phyloP scores from a whole-genome alignment of 1,139 yeast species.

The Zygosaccharomyces sapae region DNA sequence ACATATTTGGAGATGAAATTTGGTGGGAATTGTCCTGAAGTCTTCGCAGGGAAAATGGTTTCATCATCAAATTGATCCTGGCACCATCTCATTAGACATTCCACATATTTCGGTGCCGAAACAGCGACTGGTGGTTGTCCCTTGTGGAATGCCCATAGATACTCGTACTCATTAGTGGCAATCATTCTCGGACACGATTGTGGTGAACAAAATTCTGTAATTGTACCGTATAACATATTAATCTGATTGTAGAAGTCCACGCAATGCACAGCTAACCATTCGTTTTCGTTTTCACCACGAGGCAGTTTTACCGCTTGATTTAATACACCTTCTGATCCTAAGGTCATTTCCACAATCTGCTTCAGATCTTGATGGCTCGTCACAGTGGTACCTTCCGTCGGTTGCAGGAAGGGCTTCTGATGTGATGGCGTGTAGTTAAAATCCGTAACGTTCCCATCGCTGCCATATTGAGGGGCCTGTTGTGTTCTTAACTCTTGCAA shows the following conservation, averaged over 20 bases:
- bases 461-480: slow-evolving; percentile 13
- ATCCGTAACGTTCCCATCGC: slow-evolving; percentile 29
- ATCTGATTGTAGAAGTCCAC: slow-evolving; percentile 91
- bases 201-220: slow-evolving; percentile 95
- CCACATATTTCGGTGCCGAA: slow-evolving; percentile 93
- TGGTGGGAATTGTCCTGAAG: slow-evolving; percentile 78
- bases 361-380: slow-evolving; percentile 69
- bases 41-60: slow-evolving; percentile 79
- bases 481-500: slow-evolving; percentile 13
- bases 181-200: slow-evolving; percentile 91
- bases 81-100: slow-evolving; percentile 89
- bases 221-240: slow-evolving; percentile 93
- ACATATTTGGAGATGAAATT: slow-evolving; percentile 68
- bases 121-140: slow-evolving; percentile 70
- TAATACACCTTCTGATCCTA: slow-evolving; percentile 87
- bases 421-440: slow-evolving; percentile 38
- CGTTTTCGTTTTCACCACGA: slow-evolving; percentile 84
- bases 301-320: slow-evolving; percentile 93
- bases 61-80: slow-evolving; percentile 88
- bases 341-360: slow-evolving; percentile 86
- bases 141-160: slow-evolving; percentile 61
- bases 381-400: slow-evolving; percentile 36
- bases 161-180: slow-evolving; percentile 95
- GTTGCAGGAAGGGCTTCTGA: slow-evolving; percentile 35
- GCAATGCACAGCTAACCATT: slow-evolving; percentile 94